phyloP scores from a whole-genome alignment of 202 grass and related monocot genomes.

The Zoysia matrella region DNA sequence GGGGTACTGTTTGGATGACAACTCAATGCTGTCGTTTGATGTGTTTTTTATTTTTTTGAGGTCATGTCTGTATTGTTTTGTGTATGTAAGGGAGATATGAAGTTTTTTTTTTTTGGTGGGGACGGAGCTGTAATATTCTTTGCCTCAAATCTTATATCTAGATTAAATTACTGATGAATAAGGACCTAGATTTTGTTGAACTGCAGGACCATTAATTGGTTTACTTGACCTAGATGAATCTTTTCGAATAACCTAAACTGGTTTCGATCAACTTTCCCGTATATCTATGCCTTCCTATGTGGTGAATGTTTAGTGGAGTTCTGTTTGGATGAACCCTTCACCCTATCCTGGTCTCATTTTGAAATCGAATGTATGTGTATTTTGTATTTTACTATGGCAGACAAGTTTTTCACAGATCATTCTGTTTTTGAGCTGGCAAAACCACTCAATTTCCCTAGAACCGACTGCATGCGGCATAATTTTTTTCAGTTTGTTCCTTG shows the following conservation, averaged over 20 bases:
- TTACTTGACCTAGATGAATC: slow-evolving; percentile 24
- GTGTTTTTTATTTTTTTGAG: not conserved
- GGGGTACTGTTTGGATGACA: not conserved
- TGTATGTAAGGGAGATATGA: not conserved
- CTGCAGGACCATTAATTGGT: slow-evolving; percentile 28
- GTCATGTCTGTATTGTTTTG: not conserved
- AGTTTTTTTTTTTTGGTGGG: slow-evolving; percentile 4
- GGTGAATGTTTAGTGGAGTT: not conserved
- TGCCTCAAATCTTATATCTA: slow-evolving; percentile 24
- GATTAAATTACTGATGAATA: slow-evolving; percentile 21
- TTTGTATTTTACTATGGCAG: not conserved
- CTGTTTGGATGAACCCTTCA: slow-evolving; percentile 16
- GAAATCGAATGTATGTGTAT: not conserved
- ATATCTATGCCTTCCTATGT: slow-evolving; percentile 3
- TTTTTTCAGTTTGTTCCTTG: too few species aligned
- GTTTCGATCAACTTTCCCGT: slow-evolving; percentile 13
- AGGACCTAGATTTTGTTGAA: slow-evolving; percentile 17
- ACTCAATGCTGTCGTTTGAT: slow-evolving; percentile 5
- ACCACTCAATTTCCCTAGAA: not conserved
- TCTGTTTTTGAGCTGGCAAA: slow-evolving; percentile 3
- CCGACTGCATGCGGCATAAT: not conserved
- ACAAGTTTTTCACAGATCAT: not conserved
- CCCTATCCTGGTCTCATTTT: too few species aligned
- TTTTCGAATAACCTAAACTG: slow-evolving; percentile 24
- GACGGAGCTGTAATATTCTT: not conserved